A percentile compares a stretch with the other conserved stretches of the same genome.
These are phyloP conservation scores for Dalbergia cultrata DNA, from an alignment of 306 rosid genomes.

Conservation along the genomic window DNA sequence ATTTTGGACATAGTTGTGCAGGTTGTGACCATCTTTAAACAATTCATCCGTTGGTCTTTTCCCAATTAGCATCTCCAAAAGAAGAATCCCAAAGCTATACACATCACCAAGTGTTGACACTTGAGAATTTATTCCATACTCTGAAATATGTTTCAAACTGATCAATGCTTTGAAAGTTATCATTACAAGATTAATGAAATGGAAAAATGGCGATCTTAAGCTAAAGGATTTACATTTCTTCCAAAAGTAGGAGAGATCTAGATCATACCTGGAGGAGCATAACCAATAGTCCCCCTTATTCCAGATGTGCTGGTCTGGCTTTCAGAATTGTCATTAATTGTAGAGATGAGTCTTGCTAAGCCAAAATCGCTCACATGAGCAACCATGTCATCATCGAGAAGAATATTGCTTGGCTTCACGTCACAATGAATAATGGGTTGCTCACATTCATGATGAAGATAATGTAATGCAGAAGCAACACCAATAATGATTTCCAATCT, in stretches of 20 bases:
- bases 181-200: background rate
- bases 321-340: background rate
- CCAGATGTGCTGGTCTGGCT: background rate
- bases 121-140: conserved; percentile 6
- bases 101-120: conserved; percentile 27
- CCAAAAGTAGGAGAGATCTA: no score
- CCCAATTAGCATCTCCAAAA: conserved; percentile 26
- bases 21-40: conserved; percentile 32
- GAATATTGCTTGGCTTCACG: conserved; percentile 38
- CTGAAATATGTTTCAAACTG: conserved; percentile 17
- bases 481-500: conserved; percentile 1
- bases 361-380: conserved; percentile 32
- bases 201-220: no score
- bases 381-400: conserved; percentile 40
- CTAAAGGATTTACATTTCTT: no score
- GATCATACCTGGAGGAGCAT: no score
- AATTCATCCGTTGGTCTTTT: conserved; percentile 16
- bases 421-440: conserved; percentile 34
- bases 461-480: conserved; percentile 30
- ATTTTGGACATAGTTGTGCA: conserved; percentile 11
- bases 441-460: conserved; percentile 36
- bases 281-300: no score
- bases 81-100: conserved; percentile 18
- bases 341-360: background rate
- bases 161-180: background rate